These are phyloP conservation scores for Fusarium secorum DNA, from an alignment of 2,329 filamentous ascomycete species.

Conservation along the genomic window DNA sequence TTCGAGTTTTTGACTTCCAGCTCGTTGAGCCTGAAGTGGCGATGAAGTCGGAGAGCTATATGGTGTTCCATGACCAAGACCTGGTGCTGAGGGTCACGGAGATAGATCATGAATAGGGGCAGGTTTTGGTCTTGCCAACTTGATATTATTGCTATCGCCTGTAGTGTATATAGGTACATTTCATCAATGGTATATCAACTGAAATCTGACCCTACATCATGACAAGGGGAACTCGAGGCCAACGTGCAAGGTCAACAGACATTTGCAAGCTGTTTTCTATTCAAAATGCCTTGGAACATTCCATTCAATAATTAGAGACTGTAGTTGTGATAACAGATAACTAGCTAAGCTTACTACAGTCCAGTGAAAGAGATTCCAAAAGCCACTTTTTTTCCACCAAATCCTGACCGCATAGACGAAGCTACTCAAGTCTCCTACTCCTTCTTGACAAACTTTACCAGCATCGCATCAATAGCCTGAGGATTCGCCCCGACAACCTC, in stretches of 20 bases:
- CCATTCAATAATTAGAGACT: too few relatives aligned
- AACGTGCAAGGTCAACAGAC: accelerated
- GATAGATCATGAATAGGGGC: accelerated
- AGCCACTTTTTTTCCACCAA: accelerated
- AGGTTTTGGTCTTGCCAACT: accelerated
- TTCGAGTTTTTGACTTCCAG: neutral
- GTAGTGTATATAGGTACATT: neutral
- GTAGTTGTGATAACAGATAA: neutral
- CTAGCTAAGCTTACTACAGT: neutral
- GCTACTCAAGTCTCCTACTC: neutral
- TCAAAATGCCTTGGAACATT: neutral
- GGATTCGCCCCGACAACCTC: neutral
- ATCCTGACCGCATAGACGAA: neutral
- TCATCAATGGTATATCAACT: neutral
- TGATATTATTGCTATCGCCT: accelerated
- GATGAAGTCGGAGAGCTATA: neutral
- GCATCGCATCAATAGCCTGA: neutral
- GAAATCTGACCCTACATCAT: neutral
- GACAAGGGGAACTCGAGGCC: neutral
- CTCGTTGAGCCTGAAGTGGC: neutral
- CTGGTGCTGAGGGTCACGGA: neutral
- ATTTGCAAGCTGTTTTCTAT: neutral
- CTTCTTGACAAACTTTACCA: accelerated
- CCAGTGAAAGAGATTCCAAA: accelerated
- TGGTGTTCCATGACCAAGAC: neutral